These are phyloP conservation scores for Vararia minispora DNA, from an alignment of 768 basidiomycete species.

Conservation along the genomic window DNA sequence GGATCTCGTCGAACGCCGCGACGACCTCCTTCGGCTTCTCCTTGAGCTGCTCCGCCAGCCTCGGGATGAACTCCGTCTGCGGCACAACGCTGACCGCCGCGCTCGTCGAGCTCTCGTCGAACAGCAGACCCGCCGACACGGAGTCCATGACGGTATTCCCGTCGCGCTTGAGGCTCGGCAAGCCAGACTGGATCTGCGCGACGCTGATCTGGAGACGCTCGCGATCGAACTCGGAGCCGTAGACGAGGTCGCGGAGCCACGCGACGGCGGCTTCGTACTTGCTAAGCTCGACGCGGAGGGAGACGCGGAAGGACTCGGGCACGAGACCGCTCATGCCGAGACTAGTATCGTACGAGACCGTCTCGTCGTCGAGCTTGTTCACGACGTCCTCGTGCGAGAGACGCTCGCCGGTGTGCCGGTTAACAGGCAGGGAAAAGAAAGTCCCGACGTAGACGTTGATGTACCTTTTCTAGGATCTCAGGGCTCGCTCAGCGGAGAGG, in stretches of 20 bases:
- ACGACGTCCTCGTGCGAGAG: conserved; percentile 86
- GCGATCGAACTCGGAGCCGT: conserved; percentile 62
- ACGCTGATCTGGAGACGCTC: conserved; percentile 75
- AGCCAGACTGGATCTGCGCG: conserved; percentile 80
- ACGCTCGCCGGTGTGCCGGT: conserved; percentile 51
- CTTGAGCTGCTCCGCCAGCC: conserved; percentile 59
- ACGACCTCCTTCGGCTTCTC: conserved; percentile 63
- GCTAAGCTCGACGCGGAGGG: conserved; percentile 74
- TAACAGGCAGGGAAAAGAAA: conserved; percentile 85
- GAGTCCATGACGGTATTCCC: conserved; percentile 72
- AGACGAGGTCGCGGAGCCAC: conserved; percentile 80
- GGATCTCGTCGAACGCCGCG: conserved; percentile 62
- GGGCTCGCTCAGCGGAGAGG: too few relatives aligned
- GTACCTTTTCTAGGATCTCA: conserved; percentile 56
- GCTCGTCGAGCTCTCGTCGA: conserved; percentile 57
- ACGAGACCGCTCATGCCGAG: conserved; percentile 56
- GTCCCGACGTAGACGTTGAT: conserved; percentile 68
- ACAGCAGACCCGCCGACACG: conserved; percentile 55
- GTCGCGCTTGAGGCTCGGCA: conserved; percentile 88
- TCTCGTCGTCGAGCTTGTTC: conserved; percentile 81
- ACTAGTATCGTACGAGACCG: conserved; percentile 72
- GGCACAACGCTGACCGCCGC: conserved; percentile 57
- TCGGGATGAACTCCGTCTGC: conserved; percentile 73
- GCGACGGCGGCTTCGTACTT: conserved; percentile 73
- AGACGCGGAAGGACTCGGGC: conserved; percentile 61